Conservation (phyloP, 2,329 filamentous ascomycete genomes). For the Colletotrichum trifolii region DNA sequence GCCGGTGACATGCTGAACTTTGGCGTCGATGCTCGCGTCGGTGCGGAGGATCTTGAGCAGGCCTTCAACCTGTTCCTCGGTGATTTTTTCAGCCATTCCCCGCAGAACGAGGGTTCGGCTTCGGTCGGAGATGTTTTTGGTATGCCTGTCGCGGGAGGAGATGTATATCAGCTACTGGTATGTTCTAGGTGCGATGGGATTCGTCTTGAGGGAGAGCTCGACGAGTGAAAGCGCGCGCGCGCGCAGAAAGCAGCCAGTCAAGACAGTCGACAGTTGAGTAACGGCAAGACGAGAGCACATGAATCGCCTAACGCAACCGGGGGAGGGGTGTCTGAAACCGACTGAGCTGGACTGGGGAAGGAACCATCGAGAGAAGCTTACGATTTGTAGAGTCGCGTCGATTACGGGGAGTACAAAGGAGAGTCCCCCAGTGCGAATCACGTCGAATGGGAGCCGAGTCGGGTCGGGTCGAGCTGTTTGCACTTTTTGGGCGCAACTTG, state of each 20-base stretch:
- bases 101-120: constrained; percentile 27
- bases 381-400: constrained; percentile 16
- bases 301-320: constrained; percentile 25
- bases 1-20: constrained; percentile 76
- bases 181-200: neutral
- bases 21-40: constrained; percentile 75
- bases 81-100: constrained; percentile 67
- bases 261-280: neutral
- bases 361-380: constrained; percentile 13
- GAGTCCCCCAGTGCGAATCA: constrained; percentile 22
- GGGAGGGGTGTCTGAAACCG: constrained; percentile 24
- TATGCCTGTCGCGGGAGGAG: constrained; percentile 12
- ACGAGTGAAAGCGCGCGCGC: neutral
- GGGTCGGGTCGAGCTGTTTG: neutral
- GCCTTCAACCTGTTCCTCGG: constrained; percentile 68
- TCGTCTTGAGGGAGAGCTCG: neutral
- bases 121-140: neutral
- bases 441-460: neutral
- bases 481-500: neutral
- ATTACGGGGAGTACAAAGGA: constrained; percentile 13
- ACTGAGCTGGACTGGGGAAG: constrained; percentile 6
- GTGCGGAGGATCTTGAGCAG: constrained; percentile 64
- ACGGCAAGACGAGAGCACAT: constrained; percentile 10
- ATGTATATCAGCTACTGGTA: constrained; percentile 20
- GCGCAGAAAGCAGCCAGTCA: constrained; percentile 7